phyloP scores from a whole-genome alignment of 352 stramenopile genomes.

The Phytophthora citricola region DNA sequence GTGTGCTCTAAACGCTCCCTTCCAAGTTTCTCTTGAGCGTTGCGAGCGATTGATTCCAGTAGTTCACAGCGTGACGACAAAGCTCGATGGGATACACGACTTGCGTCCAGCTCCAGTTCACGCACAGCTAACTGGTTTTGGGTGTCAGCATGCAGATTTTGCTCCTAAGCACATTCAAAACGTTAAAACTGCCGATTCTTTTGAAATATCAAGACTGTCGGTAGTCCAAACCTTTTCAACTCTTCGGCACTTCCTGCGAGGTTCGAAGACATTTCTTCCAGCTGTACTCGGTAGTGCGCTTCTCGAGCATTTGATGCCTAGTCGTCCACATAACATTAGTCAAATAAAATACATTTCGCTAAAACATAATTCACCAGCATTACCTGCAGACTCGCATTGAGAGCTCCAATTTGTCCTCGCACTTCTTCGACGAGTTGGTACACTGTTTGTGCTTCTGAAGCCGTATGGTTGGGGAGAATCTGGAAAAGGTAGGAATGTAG shows the following conservation, averaged over 20 bases:
- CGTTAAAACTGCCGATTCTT: not conserved
- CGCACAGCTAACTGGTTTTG: slow-evolving; percentile 41
- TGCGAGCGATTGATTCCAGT: slow-evolving; percentile 66
- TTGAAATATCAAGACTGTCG: not conserved
- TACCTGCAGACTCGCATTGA: slow-evolving; percentile 42
- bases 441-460: slow-evolving; percentile 33
- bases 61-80: slow-evolving; percentile 53
- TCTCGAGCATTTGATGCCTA: slow-evolving; percentile 35
- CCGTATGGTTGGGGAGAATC: slow-evolving; percentile 22
- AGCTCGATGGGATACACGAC: slow-evolving; percentile 45
- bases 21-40: slow-evolving; percentile 61
- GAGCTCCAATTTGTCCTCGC: slow-evolving; percentile 26
- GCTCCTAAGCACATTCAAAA: slow-evolving; percentile 32
- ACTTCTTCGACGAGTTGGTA: slow-evolving; percentile 42
- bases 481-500: slow-evolving; percentile 38
- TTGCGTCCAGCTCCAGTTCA: slow-evolving; percentile 45
- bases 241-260: slow-evolving; percentile 25
- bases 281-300: slow-evolving; percentile 25
- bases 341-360: too few species aligned
- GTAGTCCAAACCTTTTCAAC: slow-evolving; percentile 28
- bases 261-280: slow-evolving; percentile 28
- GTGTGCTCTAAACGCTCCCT: slow-evolving; percentile 56
- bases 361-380: not conserved
- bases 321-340: not conserved
- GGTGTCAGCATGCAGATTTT: slow-evolving; percentile 6